Evolutionary conservation across 2,329 filamentous ascomycete species (phyloP).

Genomic region (Fusarium miscanthi): DNA sequence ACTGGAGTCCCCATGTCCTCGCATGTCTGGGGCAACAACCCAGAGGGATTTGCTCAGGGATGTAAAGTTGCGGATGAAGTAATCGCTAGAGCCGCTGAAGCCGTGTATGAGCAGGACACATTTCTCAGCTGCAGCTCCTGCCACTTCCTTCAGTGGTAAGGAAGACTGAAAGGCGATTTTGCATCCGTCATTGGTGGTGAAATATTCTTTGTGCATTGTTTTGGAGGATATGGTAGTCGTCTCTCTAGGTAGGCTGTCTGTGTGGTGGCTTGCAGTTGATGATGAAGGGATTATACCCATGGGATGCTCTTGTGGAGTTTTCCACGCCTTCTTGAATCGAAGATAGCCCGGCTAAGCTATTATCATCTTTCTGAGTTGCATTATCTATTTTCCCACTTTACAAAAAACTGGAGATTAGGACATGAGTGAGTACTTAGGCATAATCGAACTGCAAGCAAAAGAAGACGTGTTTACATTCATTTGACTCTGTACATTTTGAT

Average conservation of each 20-base stretch:
- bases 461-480: not conserved
- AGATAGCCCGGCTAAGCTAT: no score
- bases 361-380: not conserved
- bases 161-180: slow-evolving; percentile 42
- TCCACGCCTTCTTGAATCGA: not conserved
- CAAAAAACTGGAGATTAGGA: not conserved
- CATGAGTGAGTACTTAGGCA: not conserved
- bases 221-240: not conserved
- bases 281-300: not conserved
- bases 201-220: slow-evolving; percentile 35
- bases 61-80: slow-evolving; percentile 39
- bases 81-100: slow-evolving; percentile 46
- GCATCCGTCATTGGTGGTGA: slow-evolving; percentile 41
- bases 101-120: slow-evolving; percentile 46
- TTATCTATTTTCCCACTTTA: not conserved
- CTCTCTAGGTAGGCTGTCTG: not conserved
- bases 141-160: slow-evolving; percentile 23
- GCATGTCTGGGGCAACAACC: slow-evolving; percentile 45
- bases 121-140: slow-evolving; percentile 8
- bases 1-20: slow-evolving; percentile 42
- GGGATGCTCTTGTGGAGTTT: slow-evolving; percentile 4
- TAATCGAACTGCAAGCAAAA: not conserved
- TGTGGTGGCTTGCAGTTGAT: not conserved
- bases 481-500: no score
- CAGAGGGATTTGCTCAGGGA: slow-evolving; percentile 35